Percentiles rank a stretch among this genome's conserved stretches.
phyloP scores from a whole-genome alignment of 441 rosid genomes.

The Geranium incanum region DNA sequence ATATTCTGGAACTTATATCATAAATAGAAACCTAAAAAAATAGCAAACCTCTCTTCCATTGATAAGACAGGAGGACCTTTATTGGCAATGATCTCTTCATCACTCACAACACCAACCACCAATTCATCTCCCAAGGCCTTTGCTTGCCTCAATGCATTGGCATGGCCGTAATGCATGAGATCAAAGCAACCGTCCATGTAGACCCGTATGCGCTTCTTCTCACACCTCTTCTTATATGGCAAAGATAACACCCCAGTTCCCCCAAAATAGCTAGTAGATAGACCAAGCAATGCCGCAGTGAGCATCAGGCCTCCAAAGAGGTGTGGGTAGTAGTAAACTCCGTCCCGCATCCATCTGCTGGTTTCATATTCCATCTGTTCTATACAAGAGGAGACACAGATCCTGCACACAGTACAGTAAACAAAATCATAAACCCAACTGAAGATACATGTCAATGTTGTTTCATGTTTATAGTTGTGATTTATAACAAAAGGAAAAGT shows the following conservation, averaged over 20 bases:
- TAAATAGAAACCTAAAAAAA: neutral
- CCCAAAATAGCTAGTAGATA: conserved; percentile 54
- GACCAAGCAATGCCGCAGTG: conserved; percentile 52
- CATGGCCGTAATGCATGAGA: conserved; percentile 96
- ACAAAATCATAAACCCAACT: too few relatives aligned
- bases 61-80: conserved; percentile 90
- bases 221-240: conserved; percentile 36
- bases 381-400: conserved; percentile 32
- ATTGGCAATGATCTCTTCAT: conserved; percentile 85
- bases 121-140: conserved; percentile 81
- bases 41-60: conserved; percentile 72
- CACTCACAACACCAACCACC: conserved; percentile 89
- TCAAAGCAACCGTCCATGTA: conserved; percentile 99
- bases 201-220: conserved; percentile 63
- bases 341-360: conserved; percentile 56
- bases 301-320: conserved; percentile 62
- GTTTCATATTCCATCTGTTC: conserved; percentile 39
- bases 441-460: neutral
- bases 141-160: conserved; percentile 89
- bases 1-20: neutral
- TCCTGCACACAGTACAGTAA: conserved; percentile 8
- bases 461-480: neutral
- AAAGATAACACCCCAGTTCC: conserved; percentile 46
- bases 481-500: too few relatives aligned
- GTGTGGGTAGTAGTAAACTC: conserved; percentile 48